Evolutionary conservation across 768 basidiomycete species (phyloP), one percentile per base, ranked within the genome.

Genomic region (Tulasnella sp.): DNA sequence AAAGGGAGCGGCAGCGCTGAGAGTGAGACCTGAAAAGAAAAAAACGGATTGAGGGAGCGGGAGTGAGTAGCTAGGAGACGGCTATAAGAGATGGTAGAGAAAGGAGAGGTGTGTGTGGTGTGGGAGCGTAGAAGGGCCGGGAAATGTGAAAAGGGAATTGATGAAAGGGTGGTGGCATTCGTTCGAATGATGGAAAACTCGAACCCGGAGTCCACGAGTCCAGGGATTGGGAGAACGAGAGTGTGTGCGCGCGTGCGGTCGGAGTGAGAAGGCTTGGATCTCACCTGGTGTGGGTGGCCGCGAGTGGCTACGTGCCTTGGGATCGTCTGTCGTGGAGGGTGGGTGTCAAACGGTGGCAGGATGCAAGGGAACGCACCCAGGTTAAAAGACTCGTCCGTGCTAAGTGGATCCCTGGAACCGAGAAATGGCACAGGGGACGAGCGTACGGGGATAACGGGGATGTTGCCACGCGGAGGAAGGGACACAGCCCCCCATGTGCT

Each of bases 401-500:
- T 48, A 23, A 6, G 0, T n/a, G n/a, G n/a, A 35, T 67, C 61
- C 61, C 61, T 32, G 61, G 61, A 35, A 67, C 61, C 29, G 13
- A 15, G 44, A 15, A 4, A 16, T 44, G 16, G 11, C 44, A 44
- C 11, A 44, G 16, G 44, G 61, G 61, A 20, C 16, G 57, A 67
- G 61, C 11, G 13, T 10, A 67, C 61, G 61, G 61, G 32, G 61
- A 67, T 67, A 67, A 67, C 61, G 61, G 61, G 61, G 61, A 67
- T 67, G 61, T 67, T 67, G 61, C 61, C 61, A 67, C 61, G 61
- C 61, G 61, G 61, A 61, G 46, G 46, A 48, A 48, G 20, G 20
- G 57, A 29, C 61, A 26, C 61, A 18, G 61, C 61, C 32, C 61
- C 32, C 26, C 57, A 61, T 26, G 40, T 55, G 51, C 51, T 15